Percentiles rank a stretch among this genome's conserved stretches.
These are phyloP conservation scores for Solanum chiquidenum DNA, from an alignment of 257 asterid species.

Conservation along the genomic window DNA sequence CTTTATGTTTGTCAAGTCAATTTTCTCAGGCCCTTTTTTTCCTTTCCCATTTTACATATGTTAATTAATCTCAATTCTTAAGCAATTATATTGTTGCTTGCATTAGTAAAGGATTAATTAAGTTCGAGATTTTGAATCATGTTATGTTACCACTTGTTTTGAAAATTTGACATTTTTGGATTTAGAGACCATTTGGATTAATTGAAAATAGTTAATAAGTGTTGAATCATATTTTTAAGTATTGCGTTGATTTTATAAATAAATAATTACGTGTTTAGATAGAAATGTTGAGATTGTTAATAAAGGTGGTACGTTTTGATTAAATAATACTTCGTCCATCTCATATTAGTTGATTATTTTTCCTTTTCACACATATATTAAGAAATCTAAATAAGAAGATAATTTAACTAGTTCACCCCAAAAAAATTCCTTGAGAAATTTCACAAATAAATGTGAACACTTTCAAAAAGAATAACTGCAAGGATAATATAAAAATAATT, in stretches of 20 bases:
- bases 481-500: background rate
- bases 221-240: background rate
- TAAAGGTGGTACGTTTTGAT: background rate
- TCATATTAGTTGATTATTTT: background rate
- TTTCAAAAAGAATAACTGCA: too few species aligned
- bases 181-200: background rate
- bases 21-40: constrained; percentile 24
- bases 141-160: background rate
- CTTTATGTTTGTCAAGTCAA: constrained; percentile 29
- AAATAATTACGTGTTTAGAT: background rate
- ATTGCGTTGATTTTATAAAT: background rate
- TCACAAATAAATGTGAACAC: too few species aligned
- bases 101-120: background rate
- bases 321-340: background rate
- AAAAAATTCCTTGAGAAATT: background rate
- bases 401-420: background rate
- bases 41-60: background rate
- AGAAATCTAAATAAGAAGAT: too few species aligned
- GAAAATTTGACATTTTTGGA: background rate
- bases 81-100: background rate
- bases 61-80: background rate
- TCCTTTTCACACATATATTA: too few species aligned
- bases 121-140: background rate
- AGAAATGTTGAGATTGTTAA: background rate
- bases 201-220: background rate